phyloP scores from a whole-genome alignment of 108 stramenopile genomes.

The Epipyxis sp. region DNA sequence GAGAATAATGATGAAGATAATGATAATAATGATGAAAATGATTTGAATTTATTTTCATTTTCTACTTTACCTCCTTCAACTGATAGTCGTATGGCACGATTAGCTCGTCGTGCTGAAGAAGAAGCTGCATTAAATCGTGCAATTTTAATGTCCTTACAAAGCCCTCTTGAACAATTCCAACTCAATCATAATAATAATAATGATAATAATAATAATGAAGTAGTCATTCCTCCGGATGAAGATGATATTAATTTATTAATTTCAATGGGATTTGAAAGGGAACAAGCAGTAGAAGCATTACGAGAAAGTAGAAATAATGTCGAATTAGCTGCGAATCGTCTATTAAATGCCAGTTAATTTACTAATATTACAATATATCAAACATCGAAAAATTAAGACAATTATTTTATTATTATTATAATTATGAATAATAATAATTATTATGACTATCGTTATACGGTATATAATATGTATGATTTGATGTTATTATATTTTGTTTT shows the following conservation, averaged over 20 bases:
- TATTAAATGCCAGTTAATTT: too few species aligned
- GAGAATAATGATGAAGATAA: not conserved
- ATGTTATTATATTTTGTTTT: too few species aligned
- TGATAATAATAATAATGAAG: not conserved
- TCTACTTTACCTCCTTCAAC: not conserved
- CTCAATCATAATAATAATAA: not conserved
- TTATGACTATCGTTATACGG: too few species aligned
- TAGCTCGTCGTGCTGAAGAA: conserved; percentile 16
- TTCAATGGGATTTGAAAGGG: not conserved
- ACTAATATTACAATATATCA: too few species aligned
- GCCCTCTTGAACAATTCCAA: too few species aligned
- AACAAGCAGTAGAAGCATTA: not conserved
- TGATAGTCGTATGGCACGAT: not conserved
- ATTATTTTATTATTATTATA: too few species aligned
- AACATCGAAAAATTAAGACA: too few species aligned
- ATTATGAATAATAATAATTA: too few species aligned
- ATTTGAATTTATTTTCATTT: not conserved
- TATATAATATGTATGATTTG: too few species aligned
- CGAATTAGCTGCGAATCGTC: conserved; percentile 2
- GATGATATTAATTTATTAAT: not conserved
- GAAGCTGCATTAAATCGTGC: not conserved
- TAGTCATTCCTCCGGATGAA: not conserved
- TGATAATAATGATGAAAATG: not conserved
- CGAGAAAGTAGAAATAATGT: not conserved
- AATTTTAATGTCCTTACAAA: conserved; percentile 4